A percentile compares a stretch with the other conserved stretches of the same genome.
Evolutionary conservation across 371 early-diverging fungal genomes (phyloP).

Genomic region (Mortierella sp.): DNA sequence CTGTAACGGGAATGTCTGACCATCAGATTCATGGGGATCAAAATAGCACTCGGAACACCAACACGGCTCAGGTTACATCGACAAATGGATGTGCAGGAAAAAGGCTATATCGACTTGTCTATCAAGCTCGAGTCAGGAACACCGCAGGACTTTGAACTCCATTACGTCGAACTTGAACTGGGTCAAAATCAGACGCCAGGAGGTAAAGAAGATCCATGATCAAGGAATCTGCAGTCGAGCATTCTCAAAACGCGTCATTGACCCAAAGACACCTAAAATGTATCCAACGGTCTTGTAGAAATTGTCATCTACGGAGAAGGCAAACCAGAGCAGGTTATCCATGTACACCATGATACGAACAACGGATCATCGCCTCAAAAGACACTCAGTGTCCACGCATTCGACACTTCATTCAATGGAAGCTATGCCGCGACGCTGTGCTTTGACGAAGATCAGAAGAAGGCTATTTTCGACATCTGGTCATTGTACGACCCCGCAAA

Average conservation of each 20-base stretch:
- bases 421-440: background rate
- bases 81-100: background rate
- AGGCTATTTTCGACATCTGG: background rate
- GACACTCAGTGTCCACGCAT: background rate
- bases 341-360: background rate
- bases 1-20: background rate
- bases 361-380: background rate
- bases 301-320: background rate
- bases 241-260: no score
- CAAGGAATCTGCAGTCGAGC: no score
- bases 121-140: background rate
- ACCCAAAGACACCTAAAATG: background rate
- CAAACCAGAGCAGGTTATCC: background rate
- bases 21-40: no score
- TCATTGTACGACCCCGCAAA: background rate
- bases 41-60: background rate
- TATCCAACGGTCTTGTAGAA: background rate
- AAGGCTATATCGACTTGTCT: background rate
- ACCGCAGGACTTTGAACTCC: no score
- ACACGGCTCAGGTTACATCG: conserved; percentile 1
- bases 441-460: background rate
- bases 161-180: no score
- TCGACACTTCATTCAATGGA: background rate
- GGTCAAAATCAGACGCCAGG: no score
- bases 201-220: no score